Base-by-base conservation (phyloP, 2,329 filamentous ascomycete genomes). In the Penicillium sp. region DNA sequence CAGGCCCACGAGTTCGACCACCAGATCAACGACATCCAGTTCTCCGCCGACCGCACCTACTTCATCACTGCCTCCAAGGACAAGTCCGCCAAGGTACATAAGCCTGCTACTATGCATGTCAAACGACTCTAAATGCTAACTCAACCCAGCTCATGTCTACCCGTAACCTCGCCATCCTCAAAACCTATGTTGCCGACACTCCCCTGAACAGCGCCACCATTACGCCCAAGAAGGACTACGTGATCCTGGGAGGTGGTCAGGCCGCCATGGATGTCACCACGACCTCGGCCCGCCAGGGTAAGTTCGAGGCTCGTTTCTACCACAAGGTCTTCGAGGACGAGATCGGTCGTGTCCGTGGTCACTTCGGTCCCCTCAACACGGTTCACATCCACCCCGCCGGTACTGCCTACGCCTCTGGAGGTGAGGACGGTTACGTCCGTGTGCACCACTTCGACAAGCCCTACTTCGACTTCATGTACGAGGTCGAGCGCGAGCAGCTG, bases 321-420 rank as follows among this genome's bases (percentile, higher is more conserved):
- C 93, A 98, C 84, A 97, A 95, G 81, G 28, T 98, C 70, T 97
- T 98, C 70, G 89, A 95, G 74, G 91, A 98, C 73, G 93, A 98
- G 77, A 91, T 97, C 65, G 93, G 93, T 61, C 85, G 93, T 77
- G 93, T 98, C 57, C 82, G 89, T 68, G 93, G 93, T 56, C 93
- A 98, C 73, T 98, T 98, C 74, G 93, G 93, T 68, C 93, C 87
- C 59, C 78, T 96, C 55, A 96, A 98, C 79, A 96, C 93, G 55
- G 88, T 98, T 61, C 90, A 93, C 42, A 88, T 88, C 51, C 88
- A 95, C 72, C 93, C 93, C 28, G 85, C 85, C 53, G 93, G 93
- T 64, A 90, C 86, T 68, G 83, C 88, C 64, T 98, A 98, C 75
- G 90, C 89, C 65, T 91, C 85, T 66, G 93, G 93, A 62, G 91